Evolutionary conservation across 805 yeast species (phyloP).

Genomic region (Ogataea saltuana): DNA sequence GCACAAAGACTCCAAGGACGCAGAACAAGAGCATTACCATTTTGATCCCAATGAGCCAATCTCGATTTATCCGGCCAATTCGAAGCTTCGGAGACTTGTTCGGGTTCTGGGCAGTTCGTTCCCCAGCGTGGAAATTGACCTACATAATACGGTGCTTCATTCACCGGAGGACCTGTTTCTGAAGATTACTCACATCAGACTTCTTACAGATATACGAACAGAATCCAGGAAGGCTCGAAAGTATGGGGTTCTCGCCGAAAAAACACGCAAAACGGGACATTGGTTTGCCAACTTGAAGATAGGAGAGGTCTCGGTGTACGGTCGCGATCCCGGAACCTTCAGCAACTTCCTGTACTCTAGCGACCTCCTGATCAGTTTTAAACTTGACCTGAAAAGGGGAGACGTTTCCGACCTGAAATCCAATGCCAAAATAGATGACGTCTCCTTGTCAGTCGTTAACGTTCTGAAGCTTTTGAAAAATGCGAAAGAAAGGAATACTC

Average conservation of each 20-base stretch:
- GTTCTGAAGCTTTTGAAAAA: neutral
- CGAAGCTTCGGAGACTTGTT: conserved; percentile 12
- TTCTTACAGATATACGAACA: conserved; percentile 9
- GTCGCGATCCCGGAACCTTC: conserved; percentile 2
- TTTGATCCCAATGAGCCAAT: conserved; percentile 24
- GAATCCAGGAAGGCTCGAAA: conserved; percentile 5
- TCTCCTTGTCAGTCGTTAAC: conserved; percentile 22
- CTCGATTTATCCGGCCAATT: conserved; percentile 19
- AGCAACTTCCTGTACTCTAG: conserved; percentile 8
- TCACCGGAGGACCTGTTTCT: neutral
- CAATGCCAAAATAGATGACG: conserved; percentile 13
- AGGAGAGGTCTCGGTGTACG: conserved; percentile 3
- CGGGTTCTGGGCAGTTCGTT: conserved; percentile 19
- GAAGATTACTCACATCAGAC: conserved; percentile 1
- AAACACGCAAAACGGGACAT: neutral
- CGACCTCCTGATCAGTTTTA: conserved; percentile 15
- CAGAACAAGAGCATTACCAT: neutral
- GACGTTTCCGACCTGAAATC: conserved; percentile 15
- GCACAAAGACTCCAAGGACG: neutral
- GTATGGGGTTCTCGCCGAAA: neutral
- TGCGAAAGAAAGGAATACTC: neutral
- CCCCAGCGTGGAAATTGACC: conserved; percentile 26
- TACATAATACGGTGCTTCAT: conserved; percentile 16
- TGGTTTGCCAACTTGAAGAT: conserved; percentile 12
- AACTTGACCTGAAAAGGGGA: conserved; percentile 24